Evolutionary conservation across 192 early-diverging fungal species (phyloP).

Genomic region (Podila verticillata): DNA sequence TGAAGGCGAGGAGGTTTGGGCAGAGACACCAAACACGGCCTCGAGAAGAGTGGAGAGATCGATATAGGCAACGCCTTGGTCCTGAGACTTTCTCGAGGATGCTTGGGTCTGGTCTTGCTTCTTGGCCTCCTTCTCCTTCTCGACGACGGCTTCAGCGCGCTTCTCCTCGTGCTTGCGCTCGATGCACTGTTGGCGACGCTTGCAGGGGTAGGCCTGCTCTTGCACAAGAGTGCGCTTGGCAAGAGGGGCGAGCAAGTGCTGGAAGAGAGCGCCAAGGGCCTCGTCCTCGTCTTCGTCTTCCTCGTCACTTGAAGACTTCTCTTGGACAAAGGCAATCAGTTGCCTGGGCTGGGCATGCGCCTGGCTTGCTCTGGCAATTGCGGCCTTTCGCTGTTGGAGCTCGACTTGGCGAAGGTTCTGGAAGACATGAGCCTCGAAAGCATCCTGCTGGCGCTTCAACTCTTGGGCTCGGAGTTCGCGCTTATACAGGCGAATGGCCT

Average conservation of each 20-base stretch:
- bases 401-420: neutral
- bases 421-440: neutral
- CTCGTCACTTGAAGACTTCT: neutral
- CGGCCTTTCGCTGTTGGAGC: neutral
- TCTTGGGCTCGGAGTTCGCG: slow-evolving; percentile 1
- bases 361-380: neutral
- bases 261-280: slow-evolving; percentile 12
- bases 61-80: neutral
- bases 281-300: neutral
- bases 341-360: neutral
- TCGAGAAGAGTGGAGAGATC: neutral
- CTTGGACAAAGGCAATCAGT: neutral
- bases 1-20: neutral
- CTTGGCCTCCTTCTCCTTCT: neutral
- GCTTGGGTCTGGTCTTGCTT: neutral
- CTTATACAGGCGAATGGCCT: slow-evolving; percentile 1
- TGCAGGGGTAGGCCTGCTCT: slow-evolving; percentile 23
- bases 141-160: neutral
- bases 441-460: neutral
- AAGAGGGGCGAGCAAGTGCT: slow-evolving; percentile 6
- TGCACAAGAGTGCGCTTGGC: slow-evolving; percentile 14
- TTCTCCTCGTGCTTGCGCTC: neutral
- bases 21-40: neutral
- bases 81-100: neutral
- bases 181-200: slow-evolving; percentile 13